A percentile compares a stretch with the other conserved stretches of the same genome.
Evolutionary conservation across 768 basidiomycete genomes (phyloP).

Genomic region (Coprinellus micaceus): DNA sequence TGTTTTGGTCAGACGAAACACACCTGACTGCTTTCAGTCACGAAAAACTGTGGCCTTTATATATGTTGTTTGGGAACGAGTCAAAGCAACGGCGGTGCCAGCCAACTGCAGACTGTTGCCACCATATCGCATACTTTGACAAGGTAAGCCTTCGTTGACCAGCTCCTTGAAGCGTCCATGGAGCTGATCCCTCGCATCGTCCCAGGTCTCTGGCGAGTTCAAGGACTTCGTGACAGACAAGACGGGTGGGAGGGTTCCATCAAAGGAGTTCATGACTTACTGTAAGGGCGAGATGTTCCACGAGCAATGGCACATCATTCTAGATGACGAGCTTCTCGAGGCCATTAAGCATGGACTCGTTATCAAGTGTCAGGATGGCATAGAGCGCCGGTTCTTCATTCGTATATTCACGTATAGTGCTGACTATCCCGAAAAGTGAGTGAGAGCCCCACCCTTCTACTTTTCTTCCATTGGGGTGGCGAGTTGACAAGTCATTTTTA

Average conservation of each 20-base stretch:
- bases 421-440: slow-evolving; percentile 31
- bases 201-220: slow-evolving; percentile 1
- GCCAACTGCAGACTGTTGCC: slow-evolving; percentile 19
- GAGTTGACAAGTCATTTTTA: slow-evolving; percentile 2
- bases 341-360: slow-evolving; percentile 23
- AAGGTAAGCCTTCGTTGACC: slow-evolving; percentile 1
- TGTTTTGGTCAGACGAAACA: slow-evolving; percentile 28
- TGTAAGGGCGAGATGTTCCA: slow-evolving; percentile 27
- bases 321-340: slow-evolving; percentile 21
- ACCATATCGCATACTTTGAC: slow-evolving; percentile 32
- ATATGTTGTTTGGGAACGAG: slow-evolving; percentile 29
- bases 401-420: slow-evolving; percentile 27
- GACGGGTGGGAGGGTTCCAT: slow-evolving; percentile 2
- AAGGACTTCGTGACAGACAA: not conserved
- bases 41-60: slow-evolving; percentile 30
- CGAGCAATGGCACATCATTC: slow-evolving; percentile 20
- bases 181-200: too few species aligned
- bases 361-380: slow-evolving; percentile 22
- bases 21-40: slow-evolving; percentile 22
- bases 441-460: not conserved
- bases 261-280: slow-evolving; percentile 16
- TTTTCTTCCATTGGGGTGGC: not conserved
- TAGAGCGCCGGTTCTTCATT: slow-evolving; percentile 19
- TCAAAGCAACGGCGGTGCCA: slow-evolving; percentile 30
- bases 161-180: not conserved